phyloP scores from a whole-genome alignment of 1,284 basidiomycete species.

The Rhodotorula sp. region DNA sequence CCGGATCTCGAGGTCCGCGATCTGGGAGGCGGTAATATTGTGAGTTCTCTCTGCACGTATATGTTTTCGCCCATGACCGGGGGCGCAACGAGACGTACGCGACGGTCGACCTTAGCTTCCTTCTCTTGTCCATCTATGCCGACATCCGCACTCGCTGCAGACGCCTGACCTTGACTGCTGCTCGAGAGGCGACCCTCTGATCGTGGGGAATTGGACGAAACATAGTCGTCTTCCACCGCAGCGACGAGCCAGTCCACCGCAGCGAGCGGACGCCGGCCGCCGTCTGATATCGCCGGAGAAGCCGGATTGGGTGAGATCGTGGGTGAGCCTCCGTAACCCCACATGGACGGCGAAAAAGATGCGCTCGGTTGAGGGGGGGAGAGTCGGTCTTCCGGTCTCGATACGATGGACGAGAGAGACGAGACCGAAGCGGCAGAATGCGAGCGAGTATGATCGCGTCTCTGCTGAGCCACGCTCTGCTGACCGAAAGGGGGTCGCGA shows the following conservation, averaged over 20 bases:
- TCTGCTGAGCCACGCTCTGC: not conserved
- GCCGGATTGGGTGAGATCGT: not conserved
- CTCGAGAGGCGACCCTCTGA: not conserved
- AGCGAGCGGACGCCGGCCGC: not conserved
- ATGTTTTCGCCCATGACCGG: not conserved
- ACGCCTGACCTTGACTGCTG: conserved; percentile 2
- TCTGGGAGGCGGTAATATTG: conserved; percentile 25
- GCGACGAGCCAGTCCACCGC: conserved; percentile 13
- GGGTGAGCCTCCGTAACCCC: not conserved
- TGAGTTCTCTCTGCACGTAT: no score
- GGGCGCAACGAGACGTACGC: conserved; percentile 11
- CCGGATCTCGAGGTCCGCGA: conserved; percentile 53
- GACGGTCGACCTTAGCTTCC: conserved; percentile 24
- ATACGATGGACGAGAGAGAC: conserved; percentile 12
- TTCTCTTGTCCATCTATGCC: conserved; percentile 23
- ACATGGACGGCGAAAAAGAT: not conserved
- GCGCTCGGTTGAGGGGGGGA: not conserved
- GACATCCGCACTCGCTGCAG: not conserved
- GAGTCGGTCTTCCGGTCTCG: not conserved
- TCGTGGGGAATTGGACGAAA: no score
- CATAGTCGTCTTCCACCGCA: not conserved
- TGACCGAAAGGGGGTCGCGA: not conserved
- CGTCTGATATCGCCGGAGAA: not conserved
- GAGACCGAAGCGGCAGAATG: conserved; percentile 10
- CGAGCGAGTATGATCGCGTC: conserved; percentile 9